Evolutionary conservation across 192 early-diverging fungal genomes (phyloP).

Genomic region (Funneliformis mosseae): DNA sequence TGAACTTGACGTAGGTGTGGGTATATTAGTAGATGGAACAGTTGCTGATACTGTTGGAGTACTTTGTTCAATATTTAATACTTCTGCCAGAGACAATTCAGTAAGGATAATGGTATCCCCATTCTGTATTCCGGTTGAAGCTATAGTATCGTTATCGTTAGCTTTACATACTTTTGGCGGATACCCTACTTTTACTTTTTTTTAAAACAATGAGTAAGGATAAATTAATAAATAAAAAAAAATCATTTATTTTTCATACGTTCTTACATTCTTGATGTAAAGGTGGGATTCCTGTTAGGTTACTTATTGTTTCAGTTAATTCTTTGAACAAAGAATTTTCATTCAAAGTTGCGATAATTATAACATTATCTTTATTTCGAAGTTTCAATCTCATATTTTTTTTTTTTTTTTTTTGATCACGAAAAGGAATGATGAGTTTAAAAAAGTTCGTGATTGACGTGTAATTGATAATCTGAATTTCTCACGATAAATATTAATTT

Average conservation of each 20-base stretch:
- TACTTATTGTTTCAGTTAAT: not conserved
- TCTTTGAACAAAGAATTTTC: not conserved
- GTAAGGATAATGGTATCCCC: slow-evolving; percentile 7
- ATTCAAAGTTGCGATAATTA: not conserved
- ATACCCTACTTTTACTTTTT: slow-evolving; percentile 14
- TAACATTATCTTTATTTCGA: not conserved
- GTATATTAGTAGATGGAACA: not conserved
- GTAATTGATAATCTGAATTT: no score
- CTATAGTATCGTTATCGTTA: not conserved
- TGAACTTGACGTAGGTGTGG: not conserved
- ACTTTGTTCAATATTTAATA: not conserved
- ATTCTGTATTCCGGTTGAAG: slow-evolving; percentile 5
- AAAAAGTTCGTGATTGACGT: no score
- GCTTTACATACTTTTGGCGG: slow-evolving; percentile 1
- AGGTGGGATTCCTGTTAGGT: not conserved
- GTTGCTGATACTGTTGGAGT: not conserved
- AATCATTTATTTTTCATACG: no score
- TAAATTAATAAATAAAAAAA: not conserved
- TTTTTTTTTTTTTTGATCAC: not conserved
- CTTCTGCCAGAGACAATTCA: not conserved
- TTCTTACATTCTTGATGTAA: not conserved
- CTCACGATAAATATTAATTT: no score
- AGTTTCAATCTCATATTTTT: not conserved
- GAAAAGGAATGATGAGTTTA: not conserved
- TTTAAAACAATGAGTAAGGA: not conserved